Evolutionary conservation across 768 basidiomycete genomes (phyloP), one percentile per base, ranked within the genome.

Genomic region (Leccinum barrowsii): DNA sequence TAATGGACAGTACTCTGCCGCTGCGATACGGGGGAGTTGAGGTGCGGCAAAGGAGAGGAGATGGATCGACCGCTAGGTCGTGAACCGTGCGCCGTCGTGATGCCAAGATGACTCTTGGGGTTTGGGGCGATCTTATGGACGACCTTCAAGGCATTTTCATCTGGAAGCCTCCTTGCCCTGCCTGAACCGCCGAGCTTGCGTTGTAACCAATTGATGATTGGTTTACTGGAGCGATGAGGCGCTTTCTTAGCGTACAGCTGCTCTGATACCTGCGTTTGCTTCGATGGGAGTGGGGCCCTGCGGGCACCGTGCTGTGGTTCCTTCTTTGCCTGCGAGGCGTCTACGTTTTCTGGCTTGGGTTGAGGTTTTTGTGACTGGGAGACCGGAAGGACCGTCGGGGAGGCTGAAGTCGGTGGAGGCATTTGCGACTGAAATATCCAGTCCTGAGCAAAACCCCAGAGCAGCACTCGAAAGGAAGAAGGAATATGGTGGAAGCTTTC

Each of bases 131-230:
- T 13, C 54, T 62, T 61, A 32, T 63, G 65, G 30, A 52, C 28
- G 48, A 58, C 48, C 24, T 52, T 56, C 54, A 66, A n/a, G 50
- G 49, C n/a, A 35, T 54, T 64, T 50, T 65, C 69, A 50, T 78
- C 77, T 10, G 75, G 72, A 15, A 71, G 73, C 56, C 85, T 79
- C 71, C 86, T 85, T 21, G 76, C 66, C 59, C 81, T 83, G 37
- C 78, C 84, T 21, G 86, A 81, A 24, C 89, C 89, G 35, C 85
- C 86, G 13, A 94, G 78, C 72, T 94, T 94, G 62, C 90, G 85
- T 67, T 93, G 91, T 59, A 94, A 85, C 92, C 92, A 94, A 65
- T 90, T 89, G 66, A 94, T 86, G 65, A 94, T 87, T 8, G 92
- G 92, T 69, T 91, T 90, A 71, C 90, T 88, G 17, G 87, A 84